phyloP scores from a whole-genome alignment of 2,329 filamentous ascomycete species.

The Sordariomycetes sp. region DNA sequence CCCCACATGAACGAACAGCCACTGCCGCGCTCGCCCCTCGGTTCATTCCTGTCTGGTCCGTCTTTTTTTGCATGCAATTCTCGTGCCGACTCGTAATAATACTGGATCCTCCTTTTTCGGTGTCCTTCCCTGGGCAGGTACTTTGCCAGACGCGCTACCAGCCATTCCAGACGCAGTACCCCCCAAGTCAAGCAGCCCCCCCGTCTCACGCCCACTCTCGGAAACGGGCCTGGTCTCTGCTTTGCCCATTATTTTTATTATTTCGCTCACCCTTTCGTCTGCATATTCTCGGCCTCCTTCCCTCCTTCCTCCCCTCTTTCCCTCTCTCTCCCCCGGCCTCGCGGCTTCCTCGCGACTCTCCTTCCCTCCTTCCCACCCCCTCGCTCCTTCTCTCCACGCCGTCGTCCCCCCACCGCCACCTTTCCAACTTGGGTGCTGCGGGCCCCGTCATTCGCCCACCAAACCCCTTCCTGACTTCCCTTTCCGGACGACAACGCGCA shows the following conservation, averaged over 20 bases:
- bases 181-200: background rate
- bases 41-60: background rate
- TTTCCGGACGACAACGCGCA: background rate
- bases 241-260: conserved; percentile 10
- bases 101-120: background rate
- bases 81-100: background rate
- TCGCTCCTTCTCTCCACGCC: background rate
- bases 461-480: conserved; percentile 1
- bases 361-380: background rate
- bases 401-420: background rate
- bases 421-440: conserved; percentile 1
- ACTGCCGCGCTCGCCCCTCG: background rate
- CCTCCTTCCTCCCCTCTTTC: background rate
- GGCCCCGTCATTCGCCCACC: conserved; percentile 3
- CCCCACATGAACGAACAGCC: background rate
- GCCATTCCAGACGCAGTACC: background rate
- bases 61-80: background rate
- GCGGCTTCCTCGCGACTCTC: background rate
- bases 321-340: background rate
- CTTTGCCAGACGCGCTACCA: background rate
- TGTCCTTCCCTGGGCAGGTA: background rate
- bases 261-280: conserved; percentile 11
- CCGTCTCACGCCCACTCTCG: conserved; percentile 6
- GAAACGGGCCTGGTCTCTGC: conserved; percentile 8
- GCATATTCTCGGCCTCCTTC: conserved; percentile 4